Percentiles rank a stretch among this genome's conserved stretches.
phyloP scores from a whole-genome alignment of 148 eudicot species.

The Chenopodium berlandieri region DNA sequence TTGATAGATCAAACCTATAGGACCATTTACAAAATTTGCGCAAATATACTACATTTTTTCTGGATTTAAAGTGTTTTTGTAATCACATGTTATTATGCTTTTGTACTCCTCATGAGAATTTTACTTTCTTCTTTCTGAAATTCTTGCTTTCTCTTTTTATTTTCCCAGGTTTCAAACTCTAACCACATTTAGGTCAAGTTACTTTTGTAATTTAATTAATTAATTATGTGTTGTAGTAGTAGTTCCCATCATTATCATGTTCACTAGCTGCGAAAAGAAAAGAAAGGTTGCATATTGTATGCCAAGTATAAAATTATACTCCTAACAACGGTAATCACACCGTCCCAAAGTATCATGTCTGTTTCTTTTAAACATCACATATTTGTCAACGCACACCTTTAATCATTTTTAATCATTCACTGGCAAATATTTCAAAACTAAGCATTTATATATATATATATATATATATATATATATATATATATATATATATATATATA shows the following conservation, averaged over 20 bases:
- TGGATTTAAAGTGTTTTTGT: conserved; percentile 26
- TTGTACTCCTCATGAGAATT: neutral
- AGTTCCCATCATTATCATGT: conserved; percentile 4
- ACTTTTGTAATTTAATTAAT: neutral
- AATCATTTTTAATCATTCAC: no score
- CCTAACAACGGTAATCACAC: no score
- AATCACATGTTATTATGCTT: conserved; percentile 23
- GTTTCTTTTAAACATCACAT: no score
- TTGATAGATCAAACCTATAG: neutral
- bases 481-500: no score
- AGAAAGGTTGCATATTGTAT: neutral
- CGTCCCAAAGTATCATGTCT: no score
- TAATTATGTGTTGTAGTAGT: neutral
- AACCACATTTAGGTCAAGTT: neutral
- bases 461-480: no score
- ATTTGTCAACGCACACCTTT: no score
- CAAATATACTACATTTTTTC: neutral
- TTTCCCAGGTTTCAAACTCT: neutral
- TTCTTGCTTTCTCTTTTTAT: conserved; percentile 2
- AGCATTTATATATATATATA: no score
- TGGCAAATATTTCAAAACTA: no score
- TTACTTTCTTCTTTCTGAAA: neutral
- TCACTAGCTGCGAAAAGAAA: neutral
- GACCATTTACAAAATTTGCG: conserved; percentile 15
- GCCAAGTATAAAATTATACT: neutral